These are phyloP conservation scores for Filobasidium uniguttulatum DNA, from an alignment of 1,284 basidiomycete genomes.

Conservation along the genomic window DNA sequence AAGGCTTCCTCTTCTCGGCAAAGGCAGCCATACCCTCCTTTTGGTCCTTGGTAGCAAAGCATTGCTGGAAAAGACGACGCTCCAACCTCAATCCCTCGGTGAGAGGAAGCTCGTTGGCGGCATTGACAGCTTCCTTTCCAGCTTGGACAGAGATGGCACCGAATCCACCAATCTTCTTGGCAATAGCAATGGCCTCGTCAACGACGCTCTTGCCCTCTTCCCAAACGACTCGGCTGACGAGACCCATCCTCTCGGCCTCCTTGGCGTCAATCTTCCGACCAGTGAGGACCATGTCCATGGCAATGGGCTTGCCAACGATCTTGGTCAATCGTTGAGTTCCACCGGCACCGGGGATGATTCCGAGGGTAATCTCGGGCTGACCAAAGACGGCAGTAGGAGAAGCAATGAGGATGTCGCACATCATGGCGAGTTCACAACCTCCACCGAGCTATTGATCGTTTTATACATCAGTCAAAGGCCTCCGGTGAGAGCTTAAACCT, in stretches of 20 bases:
- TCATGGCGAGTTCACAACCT: constrained; percentile 76
- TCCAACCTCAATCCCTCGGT: constrained; percentile 77
- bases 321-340: constrained; percentile 55
- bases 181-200: constrained; percentile 75
- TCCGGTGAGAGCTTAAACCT: neutral
- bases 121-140: constrained; percentile 91
- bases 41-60: constrained; percentile 93
- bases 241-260: constrained; percentile 74
- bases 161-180: constrained; percentile 66
- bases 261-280: constrained; percentile 65
- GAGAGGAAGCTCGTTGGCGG: constrained; percentile 70
- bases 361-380: constrained; percentile 94
- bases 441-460: constrained; percentile 60
- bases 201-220: constrained; percentile 68
- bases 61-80: constrained; percentile 74
- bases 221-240: constrained; percentile 70
- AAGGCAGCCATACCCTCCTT: constrained; percentile 98
- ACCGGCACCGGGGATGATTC: constrained; percentile 64
- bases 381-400: constrained; percentile 85
- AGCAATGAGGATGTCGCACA: constrained; percentile 86
- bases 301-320: constrained; percentile 79
- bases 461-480: neutral
- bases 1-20: constrained; percentile 87
- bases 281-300: constrained; percentile 92
- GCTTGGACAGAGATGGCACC: constrained; percentile 75